Evolutionary conservation across 148 eudicot species (phyloP).

Genomic region (Dysphania ambrosioides): DNA sequence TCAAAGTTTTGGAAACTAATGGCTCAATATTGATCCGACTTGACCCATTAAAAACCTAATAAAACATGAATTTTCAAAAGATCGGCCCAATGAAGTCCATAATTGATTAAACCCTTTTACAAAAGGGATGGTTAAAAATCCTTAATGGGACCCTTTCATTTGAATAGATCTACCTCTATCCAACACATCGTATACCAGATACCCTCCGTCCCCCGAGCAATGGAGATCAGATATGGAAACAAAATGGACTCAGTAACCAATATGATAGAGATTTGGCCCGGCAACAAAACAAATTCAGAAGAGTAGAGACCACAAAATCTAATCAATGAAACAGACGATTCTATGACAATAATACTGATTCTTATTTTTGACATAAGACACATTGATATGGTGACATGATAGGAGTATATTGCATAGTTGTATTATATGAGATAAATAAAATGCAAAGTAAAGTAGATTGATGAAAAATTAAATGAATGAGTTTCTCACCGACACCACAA

Average conservation of each 20-base stretch:
- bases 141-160: no score
- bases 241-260: not conserved
- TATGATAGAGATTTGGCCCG: no score
- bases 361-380: not conserved
- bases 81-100: no score
- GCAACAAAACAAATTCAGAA: constrained; percentile 1
- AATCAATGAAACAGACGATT: not conserved
- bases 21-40: no score
- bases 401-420: not conserved
- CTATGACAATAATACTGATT: not conserved
- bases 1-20: no score
- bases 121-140: no score
- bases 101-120: no score
- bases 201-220: not conserved
- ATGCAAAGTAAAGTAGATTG: not conserved
- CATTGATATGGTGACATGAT: not conserved
- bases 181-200: not conserved
- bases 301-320: not conserved
- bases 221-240: constrained; percentile 9
- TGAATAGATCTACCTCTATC: no score
- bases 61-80: no score
- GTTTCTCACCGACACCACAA: constrained; percentile 28
- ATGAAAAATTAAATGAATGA: not conserved
- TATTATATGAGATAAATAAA: no score
- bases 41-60: no score